These are phyloP conservation scores for Sporothrix luriei DNA, from an alignment of 2,329 filamentous ascomycete genomes.

Conservation along the genomic window DNA sequence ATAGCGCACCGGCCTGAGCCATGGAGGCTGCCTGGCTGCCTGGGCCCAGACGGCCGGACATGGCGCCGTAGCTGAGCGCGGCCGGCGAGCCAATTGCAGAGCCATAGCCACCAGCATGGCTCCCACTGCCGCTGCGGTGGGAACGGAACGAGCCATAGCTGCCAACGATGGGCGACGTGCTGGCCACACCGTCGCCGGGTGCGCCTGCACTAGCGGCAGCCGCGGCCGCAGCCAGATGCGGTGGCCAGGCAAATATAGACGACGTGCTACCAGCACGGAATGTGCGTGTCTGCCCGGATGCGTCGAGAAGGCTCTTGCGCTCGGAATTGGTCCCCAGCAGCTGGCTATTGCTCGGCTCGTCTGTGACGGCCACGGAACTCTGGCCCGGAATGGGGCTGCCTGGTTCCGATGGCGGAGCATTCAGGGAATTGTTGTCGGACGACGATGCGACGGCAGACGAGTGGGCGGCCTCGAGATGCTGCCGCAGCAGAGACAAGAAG, in stretches of 20 bases:
- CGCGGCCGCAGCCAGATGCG: constrained; percentile 59
- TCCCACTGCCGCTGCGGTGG: constrained; percentile 40
- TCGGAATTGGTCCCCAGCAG: constrained; percentile 43
- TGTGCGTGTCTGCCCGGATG: constrained; percentile 44
- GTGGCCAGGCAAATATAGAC: constrained; percentile 61
- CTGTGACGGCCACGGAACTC: constrained; percentile 36
- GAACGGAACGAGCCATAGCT: constrained; percentile 61
- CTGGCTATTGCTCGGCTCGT: constrained; percentile 14
- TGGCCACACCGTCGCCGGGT: neutral
- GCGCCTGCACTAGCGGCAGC: constrained; percentile 24
- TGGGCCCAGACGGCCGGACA: constrained; percentile 40
- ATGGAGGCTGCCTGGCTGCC: constrained; percentile 48
- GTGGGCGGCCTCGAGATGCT: constrained; percentile 52
- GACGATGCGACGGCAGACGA: constrained; percentile 32
- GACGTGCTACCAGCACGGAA: constrained; percentile 44
- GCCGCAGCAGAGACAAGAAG: constrained; percentile 52
- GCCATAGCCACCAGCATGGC: constrained; percentile 51
- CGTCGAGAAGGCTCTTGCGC: constrained; percentile 48
- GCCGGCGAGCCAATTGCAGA: constrained; percentile 50
- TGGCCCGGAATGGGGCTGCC: constrained; percentile 41
- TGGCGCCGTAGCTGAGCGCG: constrained; percentile 31
- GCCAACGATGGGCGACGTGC: constrained; percentile 31
- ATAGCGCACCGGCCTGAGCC: constrained; percentile 54
- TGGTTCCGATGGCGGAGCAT: constrained; percentile 14
- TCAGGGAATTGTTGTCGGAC: constrained; percentile 29